Base-by-base conservation (phyloP, 768 basidiomycete species). In the Holtermanniella nyarrowii region DNA sequence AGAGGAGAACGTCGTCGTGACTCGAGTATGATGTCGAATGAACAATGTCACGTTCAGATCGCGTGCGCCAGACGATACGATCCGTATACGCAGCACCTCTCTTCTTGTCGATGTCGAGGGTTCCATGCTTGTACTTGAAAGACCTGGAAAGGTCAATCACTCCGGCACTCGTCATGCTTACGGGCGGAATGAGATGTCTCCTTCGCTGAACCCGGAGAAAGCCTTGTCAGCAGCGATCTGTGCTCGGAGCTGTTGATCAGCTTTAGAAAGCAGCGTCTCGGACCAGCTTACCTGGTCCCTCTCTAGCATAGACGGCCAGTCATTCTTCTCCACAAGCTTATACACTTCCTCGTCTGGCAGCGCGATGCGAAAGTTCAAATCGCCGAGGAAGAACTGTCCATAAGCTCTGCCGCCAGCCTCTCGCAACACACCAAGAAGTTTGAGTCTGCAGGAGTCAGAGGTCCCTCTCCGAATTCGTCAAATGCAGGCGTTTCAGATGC, bases 81-180 rank as follows among this genome's bases (percentile, higher is more conserved):
- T 71, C 69, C 16, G 69, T 71, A 48, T 66, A 71, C 20, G 67
- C 63, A 18, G 69, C 65, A 25, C 59, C 58, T 5, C 69, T 49
- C 22, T 54, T 46, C n/a, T 54, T 57, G 42, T 71, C 69, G 27
- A 63, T 58, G 0, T 53, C 56, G 1, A 60, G 54, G 41, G 53
- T 61, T 11, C 65, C 69, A 26, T 61, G 57, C 16, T 69, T 56
- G 46, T 62, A 71, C 49, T 69, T 69, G 57, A 61, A 71, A 0
- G 69, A 58, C 5, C 65, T 63, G 40, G 1, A 21, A 46, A 14
- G 25, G 46, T 52, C 20, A 57, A 27, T 43, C 14, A 48, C 20
- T 14, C 5, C 26, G 21, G 14, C 23, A 23, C 20, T 20, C 46
- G 4, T 16, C 14, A 43, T 27, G 41, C 65, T 49, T 37, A 67